Conservation (phyloP, 257 asterid species). For the Solanum sejunctum region DNA sequence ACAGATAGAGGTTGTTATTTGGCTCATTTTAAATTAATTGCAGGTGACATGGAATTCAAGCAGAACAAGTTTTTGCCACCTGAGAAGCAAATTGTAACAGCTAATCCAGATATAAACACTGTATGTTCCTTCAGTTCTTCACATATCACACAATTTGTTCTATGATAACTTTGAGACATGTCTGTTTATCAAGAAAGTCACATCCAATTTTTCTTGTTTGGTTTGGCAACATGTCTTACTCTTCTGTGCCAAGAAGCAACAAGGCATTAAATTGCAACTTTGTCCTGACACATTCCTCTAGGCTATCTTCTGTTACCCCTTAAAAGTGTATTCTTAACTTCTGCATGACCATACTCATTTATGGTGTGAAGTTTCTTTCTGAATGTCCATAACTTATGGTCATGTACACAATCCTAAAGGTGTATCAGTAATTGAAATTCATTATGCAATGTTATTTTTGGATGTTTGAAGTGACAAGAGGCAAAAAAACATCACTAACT, state of each 20-base stretch:
- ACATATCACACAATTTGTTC: not conserved
- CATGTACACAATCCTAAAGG: not conserved
- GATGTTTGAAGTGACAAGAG: not conserved
- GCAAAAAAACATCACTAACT: not conserved
- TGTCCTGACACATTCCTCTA: not conserved
- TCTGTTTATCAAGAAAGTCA: not conserved
- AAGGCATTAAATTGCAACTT: not conserved
- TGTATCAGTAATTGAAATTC: not conserved
- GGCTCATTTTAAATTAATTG: not conserved
- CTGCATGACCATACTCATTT: too few species aligned
- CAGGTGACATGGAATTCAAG: constrained; percentile 99
- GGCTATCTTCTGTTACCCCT: not conserved
- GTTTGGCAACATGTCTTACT: not conserved
- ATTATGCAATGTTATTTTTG: not conserved
- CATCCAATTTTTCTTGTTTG: not conserved
- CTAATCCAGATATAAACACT: constrained; percentile 77
- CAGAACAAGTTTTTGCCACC: constrained; percentile 88
- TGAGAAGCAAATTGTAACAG: constrained; percentile 85
- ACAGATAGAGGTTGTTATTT: not conserved
- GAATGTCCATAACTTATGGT: not conserved
- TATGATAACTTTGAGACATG: not conserved
- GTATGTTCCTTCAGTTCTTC: constrained; percentile 30
- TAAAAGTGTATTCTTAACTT: not conserved
- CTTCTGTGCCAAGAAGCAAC: not conserved
- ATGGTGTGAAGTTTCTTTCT: not conserved